A percentile compares a stretch with the other conserved stretches of the same genome.
phyloP scores from a whole-genome alignment of 352 stramenopile genomes.

The Pythium phragmiticola region DNA sequence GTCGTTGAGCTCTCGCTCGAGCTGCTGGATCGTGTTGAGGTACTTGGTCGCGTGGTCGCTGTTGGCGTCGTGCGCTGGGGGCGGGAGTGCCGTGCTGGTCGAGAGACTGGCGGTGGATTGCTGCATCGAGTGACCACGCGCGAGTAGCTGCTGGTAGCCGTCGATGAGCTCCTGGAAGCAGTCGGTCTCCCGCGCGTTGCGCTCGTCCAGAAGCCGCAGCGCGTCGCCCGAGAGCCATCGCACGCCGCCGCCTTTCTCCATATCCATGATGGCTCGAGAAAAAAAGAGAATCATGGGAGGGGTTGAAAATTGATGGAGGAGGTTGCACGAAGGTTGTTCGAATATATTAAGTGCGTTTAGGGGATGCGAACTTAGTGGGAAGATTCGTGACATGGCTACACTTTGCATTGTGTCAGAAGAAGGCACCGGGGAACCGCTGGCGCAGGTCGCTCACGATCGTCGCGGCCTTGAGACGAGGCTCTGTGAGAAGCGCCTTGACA shows the following conservation, averaged over 20 bases:
- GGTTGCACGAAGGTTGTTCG: conserved; percentile 12
- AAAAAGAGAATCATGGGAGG: not conserved
- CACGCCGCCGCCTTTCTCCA: not conserved
- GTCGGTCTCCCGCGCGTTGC: conserved; percentile 62
- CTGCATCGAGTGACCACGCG: conserved; percentile 31
- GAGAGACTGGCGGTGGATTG: conserved; percentile 21
- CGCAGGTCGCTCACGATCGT: conserved; percentile 46
- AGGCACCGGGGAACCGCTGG: conserved; percentile 23
- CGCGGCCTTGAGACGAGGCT: conserved; percentile 42
- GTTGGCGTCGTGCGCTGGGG: conserved; percentile 21
- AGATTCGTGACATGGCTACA: conserved; percentile 9
- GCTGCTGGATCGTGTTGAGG: conserved; percentile 57
- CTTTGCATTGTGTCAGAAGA: conserved; percentile 11
- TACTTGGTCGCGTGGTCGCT: conserved; percentile 39
- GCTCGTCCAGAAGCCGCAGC: conserved; percentile 54
- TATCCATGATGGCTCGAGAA: not conserved
- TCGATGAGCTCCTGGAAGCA: conserved; percentile 56
- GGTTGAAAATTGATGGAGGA: not conserved
- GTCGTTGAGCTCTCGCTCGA: conserved; percentile 67
- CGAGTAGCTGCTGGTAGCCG: conserved; percentile 72
- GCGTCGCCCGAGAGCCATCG: conserved; percentile 39
- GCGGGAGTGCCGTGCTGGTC: conserved; percentile 13
- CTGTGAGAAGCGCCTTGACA: conserved; percentile 33
- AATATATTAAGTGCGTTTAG: conserved; percentile 4
- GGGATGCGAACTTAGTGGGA: conserved; percentile 10